Evolutionary conservation across 1,139 yeast genomes (phyloP).

Genomic region (Geotrichum cucujoidarum): DNA sequence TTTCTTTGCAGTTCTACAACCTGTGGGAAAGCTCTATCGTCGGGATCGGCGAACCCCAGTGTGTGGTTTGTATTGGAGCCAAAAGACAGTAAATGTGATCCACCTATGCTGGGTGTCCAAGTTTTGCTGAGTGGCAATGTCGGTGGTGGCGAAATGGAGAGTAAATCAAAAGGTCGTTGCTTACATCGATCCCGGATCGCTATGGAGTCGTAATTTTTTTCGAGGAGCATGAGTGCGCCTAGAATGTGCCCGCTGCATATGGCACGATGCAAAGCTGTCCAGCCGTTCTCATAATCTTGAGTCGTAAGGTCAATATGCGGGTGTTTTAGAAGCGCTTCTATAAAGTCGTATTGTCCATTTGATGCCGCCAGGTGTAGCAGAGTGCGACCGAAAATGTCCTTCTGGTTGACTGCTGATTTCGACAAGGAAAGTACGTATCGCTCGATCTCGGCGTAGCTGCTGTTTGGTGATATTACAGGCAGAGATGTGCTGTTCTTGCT

Average conservation of each 20-base stretch:
- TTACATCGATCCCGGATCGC: slow-evolving; percentile 64
- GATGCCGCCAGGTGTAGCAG: slow-evolving; percentile 56
- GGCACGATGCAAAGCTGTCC: slow-evolving; percentile 75
- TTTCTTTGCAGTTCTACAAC: slow-evolving; percentile 30
- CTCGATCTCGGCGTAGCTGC: neutral
- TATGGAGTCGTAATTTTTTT: slow-evolving; percentile 41
- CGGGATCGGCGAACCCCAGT: slow-evolving; percentile 65
- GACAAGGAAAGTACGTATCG: slow-evolving; percentile 11
- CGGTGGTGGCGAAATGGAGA: slow-evolving; percentile 45
- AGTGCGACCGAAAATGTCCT: slow-evolving; percentile 75
- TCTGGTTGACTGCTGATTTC: slow-evolving; percentile 35
- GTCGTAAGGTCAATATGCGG: slow-evolving; percentile 44
- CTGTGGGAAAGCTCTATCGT: slow-evolving; percentile 45
- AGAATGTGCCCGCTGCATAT: slow-evolving; percentile 55
- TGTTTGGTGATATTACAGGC: neutral
- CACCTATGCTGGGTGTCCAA: slow-evolving; percentile 42
- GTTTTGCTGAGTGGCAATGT: slow-evolving; percentile 19
- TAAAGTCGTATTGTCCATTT: slow-evolving; percentile 46
- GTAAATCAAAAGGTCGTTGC: slow-evolving; percentile 45
- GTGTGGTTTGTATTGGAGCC: slow-evolving; percentile 66
- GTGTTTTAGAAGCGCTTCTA: slow-evolving; percentile 47
- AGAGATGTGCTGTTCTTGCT: no score
- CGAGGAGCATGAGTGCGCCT: slow-evolving; percentile 51
- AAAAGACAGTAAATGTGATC: slow-evolving; percentile 55
- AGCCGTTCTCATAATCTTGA: slow-evolving; percentile 71